A percentile compares a stretch with the other conserved stretches of the same genome.
These are phyloP conservation scores for Porogramme epimiltina DNA, from an alignment of 1,284 basidiomycete genomes.

Conservation along the genomic window DNA sequence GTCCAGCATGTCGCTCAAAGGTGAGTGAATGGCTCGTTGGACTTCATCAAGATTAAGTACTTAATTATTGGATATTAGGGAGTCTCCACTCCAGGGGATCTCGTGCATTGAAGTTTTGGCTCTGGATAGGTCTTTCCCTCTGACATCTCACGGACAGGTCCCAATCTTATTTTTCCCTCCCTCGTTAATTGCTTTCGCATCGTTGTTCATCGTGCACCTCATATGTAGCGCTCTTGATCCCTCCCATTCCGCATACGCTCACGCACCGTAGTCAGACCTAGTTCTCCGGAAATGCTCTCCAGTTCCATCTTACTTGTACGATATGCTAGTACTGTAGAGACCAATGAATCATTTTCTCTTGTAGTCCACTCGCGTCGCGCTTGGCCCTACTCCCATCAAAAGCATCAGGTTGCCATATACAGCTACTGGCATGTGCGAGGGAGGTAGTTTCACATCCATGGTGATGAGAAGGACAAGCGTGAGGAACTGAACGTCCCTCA, in stretches of 20 bases:
- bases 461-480: too few relatives aligned
- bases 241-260: neutral
- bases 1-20: slow-evolving; percentile 83
- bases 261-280: slow-evolving; percentile 1
- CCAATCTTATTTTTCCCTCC: slow-evolving; percentile 1
- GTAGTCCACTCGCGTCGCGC: too few relatives aligned
- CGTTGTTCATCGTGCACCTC: slow-evolving; percentile 20
- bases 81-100: slow-evolving; percentile 25
- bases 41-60: neutral
- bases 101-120: neutral
- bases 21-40: slow-evolving; percentile 37
- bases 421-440: too few relatives aligned
- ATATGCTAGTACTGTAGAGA: slow-evolving; percentile 11
- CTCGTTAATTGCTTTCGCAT: slow-evolving; percentile 17
- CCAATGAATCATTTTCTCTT: neutral
- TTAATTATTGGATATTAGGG: too few relatives aligned
- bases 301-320: slow-evolving; percentile 11
- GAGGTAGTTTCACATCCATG: too few relatives aligned
- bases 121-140: neutral
- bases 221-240: slow-evolving; percentile 22
- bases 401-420: too few relatives aligned
- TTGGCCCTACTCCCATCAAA: too few relatives aligned
- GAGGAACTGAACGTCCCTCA: too few relatives aligned
- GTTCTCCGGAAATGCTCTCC: neutral
- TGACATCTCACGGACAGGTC: slow-evolving; percentile 4